Base-by-base conservation (phyloP, 495 filamentous ascomycete species). In the Penicillium coffeae region DNA sequence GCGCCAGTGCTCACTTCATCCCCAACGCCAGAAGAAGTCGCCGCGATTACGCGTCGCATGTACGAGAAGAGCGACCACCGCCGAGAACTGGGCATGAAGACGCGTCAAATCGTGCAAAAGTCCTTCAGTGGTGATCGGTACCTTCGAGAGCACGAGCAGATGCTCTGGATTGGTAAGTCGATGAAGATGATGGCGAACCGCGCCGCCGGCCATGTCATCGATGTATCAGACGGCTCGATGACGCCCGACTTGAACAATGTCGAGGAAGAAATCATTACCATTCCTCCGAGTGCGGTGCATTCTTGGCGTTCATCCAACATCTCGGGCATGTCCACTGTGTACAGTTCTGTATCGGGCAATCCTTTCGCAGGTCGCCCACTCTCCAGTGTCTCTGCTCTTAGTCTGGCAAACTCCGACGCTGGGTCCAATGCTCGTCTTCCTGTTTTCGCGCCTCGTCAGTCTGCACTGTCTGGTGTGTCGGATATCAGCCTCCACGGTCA, bases 61-160 rank as follows among this genome's bases (percentile, higher is more conserved):
- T 81, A 84, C 47, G 75, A 75, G 18, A 84, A 85, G 68, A 76
- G 62, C 5, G 69, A 78, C 13, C 72, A 81, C 40, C 71, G 82
- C 21, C 72, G 77, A 42, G 72, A 73, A 33, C 69, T 86, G 10
- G 82, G 82, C 30, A 79, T 86, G 81, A 73, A 74, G 56, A 78
- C 76, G 0, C 67, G 82, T 15, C 63, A 73, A 21, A 82, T 82
- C 48, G 82, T 85, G 3, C 76, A 81, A 42, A 78, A 78, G 45
- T 77, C 72, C 10, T 85, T 86, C 63, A 76, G 74, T 22, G 77
- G 77, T 3, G 78, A 83, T 36, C 69, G 83, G 0, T 86, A 85
- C 51, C 73, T 86, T 12, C 73, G 82, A 20, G 82, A 86, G 58
- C 82, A 86, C 56, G 82, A 86, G 59, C 82, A 86, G 59, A 84